Conservation (phyloP, 768 basidiomycete genomes). For the Lentinula raphanica region DNA sequence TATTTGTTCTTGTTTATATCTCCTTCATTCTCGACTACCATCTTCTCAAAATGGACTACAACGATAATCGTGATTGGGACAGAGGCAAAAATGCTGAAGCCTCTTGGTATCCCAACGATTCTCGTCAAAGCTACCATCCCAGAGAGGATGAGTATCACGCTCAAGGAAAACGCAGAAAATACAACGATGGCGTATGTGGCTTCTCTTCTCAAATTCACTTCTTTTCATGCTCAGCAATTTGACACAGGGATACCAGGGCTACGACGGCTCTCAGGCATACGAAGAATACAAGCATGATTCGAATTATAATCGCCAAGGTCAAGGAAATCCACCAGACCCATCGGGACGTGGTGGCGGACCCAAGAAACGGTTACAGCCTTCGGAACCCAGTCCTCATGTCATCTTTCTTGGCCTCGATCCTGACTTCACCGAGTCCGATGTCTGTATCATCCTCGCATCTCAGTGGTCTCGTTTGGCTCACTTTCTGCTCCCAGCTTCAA, state of each 20-base stretch:
- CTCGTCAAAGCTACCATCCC: conserved; percentile 39
- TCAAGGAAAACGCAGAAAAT: conserved; percentile 77
- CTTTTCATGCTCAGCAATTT: conserved; percentile 33
- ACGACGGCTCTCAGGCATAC: conserved; percentile 23
- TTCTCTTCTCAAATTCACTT: conserved; percentile 1
- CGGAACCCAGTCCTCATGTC: conserved; percentile 87
- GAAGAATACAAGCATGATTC: conserved; percentile 14
- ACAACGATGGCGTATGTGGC: conserved; percentile 61
- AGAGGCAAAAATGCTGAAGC: conserved; percentile 59
- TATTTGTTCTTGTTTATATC: conserved; percentile 28
- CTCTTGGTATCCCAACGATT: conserved; percentile 34
- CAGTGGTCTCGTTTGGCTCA: conserved; percentile 29
- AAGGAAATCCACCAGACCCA: conserved; percentile 53
- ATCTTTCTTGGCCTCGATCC: conserved; percentile 93
- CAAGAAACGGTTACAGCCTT: conserved; percentile 78
- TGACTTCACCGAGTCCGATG: conserved; percentile 90
- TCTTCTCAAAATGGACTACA: conserved; percentile 53
- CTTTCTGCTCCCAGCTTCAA: conserved; percentile 55
- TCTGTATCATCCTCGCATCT: conserved; percentile 36
- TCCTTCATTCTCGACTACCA: conserved; percentile 19
- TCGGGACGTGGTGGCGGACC: conserved; percentile 27
- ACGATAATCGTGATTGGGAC: conserved; percentile 73
- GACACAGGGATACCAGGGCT: conserved; percentile 44
- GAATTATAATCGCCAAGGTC: conserved; percentile 22
- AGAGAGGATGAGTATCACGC: conserved; percentile 67